Evolutionary conservation across 768 basidiomycete genomes (phyloP).

Genomic region (Amanita phalloides): DNA sequence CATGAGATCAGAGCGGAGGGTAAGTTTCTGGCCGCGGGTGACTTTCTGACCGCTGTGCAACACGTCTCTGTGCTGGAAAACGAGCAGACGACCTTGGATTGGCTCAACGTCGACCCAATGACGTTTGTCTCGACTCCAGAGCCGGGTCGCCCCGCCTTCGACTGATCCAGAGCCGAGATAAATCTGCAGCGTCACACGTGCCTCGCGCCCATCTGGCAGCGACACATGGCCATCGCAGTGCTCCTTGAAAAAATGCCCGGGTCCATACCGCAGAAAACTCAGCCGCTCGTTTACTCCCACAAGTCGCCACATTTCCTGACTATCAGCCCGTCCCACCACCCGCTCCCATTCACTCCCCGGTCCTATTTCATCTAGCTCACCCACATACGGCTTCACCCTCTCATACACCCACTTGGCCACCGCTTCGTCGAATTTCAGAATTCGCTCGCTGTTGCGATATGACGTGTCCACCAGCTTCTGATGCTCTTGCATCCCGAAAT

Average conservation of each 20-base stretch:
- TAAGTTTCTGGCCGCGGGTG: constrained; percentile 25
- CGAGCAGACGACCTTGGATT: constrained; percentile 29
- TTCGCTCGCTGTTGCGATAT: constrained; percentile 30
- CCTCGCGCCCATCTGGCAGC: constrained; percentile 25
- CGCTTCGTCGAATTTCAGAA: constrained; percentile 24
- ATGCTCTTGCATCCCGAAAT: constrained; percentile 8
- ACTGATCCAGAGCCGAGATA: constrained; percentile 26
- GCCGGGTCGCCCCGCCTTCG: constrained; percentile 30
- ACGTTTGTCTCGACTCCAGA: constrained; percentile 18
- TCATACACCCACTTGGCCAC: constrained; percentile 24
- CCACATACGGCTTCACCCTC: constrained; percentile 24
- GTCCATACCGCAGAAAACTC: constrained; percentile 32
- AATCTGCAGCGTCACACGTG: constrained; percentile 32
- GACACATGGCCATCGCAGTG: constrained; percentile 28
- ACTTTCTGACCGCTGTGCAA: constrained; percentile 34
- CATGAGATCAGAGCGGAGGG: constrained; percentile 32
- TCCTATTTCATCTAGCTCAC: constrained; percentile 23
- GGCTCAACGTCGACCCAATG: constrained; percentile 29
- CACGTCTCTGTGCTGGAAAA: constrained; percentile 32
- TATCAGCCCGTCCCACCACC: constrained; percentile 16
- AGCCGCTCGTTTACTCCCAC: constrained; percentile 32
- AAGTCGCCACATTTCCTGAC: constrained; percentile 22
- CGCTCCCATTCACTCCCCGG: constrained; percentile 21
- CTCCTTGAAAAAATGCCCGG: constrained; percentile 29
- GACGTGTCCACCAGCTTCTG: constrained; percentile 23